A percentile compares a stretch with the other conserved stretches of the same genome.
These are phyloP conservation scores for Candida parachauliodes DNA, from an alignment of 805 yeast species.

Conservation along the genomic window DNA sequence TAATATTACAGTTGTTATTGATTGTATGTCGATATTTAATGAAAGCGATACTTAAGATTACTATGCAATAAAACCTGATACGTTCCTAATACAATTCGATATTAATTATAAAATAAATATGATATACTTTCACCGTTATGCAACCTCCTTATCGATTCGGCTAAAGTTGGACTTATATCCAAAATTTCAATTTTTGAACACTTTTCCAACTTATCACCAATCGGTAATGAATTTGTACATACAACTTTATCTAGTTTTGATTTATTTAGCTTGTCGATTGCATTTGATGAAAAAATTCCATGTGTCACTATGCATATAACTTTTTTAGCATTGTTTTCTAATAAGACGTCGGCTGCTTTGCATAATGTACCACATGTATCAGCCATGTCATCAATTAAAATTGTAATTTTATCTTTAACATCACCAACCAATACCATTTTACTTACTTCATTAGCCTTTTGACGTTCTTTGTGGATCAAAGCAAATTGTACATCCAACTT, in stretches of 20 bases:
- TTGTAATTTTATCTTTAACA: conserved; percentile 76
- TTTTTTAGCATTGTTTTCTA: conserved; percentile 74
- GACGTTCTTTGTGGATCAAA: conserved; percentile 93
- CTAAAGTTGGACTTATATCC: conserved; percentile 82
- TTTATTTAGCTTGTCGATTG: conserved; percentile 65
- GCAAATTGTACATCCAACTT: conserved; percentile 90
- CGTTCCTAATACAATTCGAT: no score
- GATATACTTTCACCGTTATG: conserved; percentile 97
- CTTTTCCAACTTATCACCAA: conserved; percentile 52
- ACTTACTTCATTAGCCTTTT: conserved; percentile 90
- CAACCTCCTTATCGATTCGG: conserved; percentile 90
- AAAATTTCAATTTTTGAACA: conserved; percentile 75
- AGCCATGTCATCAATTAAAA: conserved; percentile 95
- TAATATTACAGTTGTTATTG: no score
- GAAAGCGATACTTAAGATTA: no score
- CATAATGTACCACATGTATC: conserved; percentile 97
- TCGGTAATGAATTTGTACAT: conserved; percentile 92
- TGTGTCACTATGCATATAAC: conserved; percentile 95
- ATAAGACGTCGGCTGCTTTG: conserved; percentile 86
- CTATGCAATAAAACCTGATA: no score
- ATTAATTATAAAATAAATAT: conserved; percentile 72
- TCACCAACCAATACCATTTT: conserved; percentile 96
- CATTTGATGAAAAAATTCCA: conserved; percentile 87
- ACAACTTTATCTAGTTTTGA: conserved; percentile 70
- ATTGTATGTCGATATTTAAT: no score